Evolutionary conservation across 495 filamentous ascomycete species (phyloP).

Genomic region (Aspergillus indologenus): DNA sequence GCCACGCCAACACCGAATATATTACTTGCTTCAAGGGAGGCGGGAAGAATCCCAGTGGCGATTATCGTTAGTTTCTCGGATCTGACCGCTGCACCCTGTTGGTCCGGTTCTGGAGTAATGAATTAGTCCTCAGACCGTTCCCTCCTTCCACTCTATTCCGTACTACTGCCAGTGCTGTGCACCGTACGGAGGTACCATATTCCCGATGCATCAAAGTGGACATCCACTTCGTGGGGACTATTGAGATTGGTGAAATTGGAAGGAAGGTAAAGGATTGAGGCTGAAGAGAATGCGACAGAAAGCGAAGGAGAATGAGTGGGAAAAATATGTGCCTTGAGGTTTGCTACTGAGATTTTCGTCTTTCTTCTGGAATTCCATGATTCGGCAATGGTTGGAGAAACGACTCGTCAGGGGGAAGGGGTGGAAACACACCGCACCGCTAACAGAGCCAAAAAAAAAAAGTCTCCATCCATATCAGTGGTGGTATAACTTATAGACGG

Average conservation of each 20-base stretch:
- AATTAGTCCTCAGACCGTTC: background rate
- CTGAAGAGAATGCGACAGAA: background rate
- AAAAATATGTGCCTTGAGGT: background rate
- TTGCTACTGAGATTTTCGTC: background rate
- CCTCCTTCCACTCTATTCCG: background rate
- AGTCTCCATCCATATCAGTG: background rate
- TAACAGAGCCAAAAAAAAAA: background rate
- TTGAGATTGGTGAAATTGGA: background rate
- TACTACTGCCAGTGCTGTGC: too few relatives aligned
- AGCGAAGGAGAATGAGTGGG: background rate
- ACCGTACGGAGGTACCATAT: background rate
- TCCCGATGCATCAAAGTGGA: background rate
- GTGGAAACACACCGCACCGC: background rate
- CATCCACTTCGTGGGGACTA: background rate
- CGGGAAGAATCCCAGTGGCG: slow-evolving; percentile 9
- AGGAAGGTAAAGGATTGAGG: background rate
- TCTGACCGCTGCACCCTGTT: slow-evolving; percentile 8
- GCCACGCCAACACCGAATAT: background rate
- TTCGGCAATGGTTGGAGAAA: background rate
- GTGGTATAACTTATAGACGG: background rate
- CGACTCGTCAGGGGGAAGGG: background rate
- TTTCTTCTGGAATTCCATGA: background rate
- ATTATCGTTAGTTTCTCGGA: slow-evolving; percentile 5
- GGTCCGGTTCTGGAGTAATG: background rate
- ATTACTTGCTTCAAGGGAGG: slow-evolving; percentile 3